Base-by-base conservation (phyloP, 805 yeast species). In the Nakazawaea ambrosiae region DNA sequence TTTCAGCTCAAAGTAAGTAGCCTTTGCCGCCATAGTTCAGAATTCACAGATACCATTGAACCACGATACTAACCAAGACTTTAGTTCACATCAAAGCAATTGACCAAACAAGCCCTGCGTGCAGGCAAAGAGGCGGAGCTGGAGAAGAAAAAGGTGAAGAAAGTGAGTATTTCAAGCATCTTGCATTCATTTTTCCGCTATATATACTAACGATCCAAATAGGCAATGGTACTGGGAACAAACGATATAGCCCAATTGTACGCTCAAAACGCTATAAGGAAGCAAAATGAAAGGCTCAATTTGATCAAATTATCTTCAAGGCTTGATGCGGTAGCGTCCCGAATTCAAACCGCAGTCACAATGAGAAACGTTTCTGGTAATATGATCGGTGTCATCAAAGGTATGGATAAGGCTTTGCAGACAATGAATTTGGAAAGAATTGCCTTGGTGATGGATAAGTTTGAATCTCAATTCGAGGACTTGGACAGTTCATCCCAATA, bases 331-430 rank as follows among this genome's bases (percentile, higher is more conserved):
- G 98, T 92, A 18, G 95, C 97, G 0, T 81, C 94, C 4, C 65
- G 98, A 42, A 95, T 92, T 2, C 97, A 90, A 51, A 92, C 99
- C 0, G 98, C 98, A 0, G 97, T 92, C 5, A 90, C 97, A 0
- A 92, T 92, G 99, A 73, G 96, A 47, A 78, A 85, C 34, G 96
- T 92, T 9, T 86, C 96, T 0, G 88, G 89, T 2, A 89, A 88
- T 49, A 92, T 92, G 97, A 75, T 92, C 7, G 78, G 74, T 34
- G 97, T 90, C 10, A 92, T 94, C 41, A 78, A 71, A 53, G 97
- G 97, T 8, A 90, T 92, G 97, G 98, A 92, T 58, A 79, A 76
- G 51, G 98, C 98, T 1, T 72, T 92, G 63, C 92, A 86, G 51
- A 80, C 90, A 17, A 92, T 92, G 98, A 92, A 92, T 58, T 65